These are phyloP conservation scores for Cercophora sp. DNA, from an alignment of 495 filamentous ascomycete species.

Conservation along the genomic window DNA sequence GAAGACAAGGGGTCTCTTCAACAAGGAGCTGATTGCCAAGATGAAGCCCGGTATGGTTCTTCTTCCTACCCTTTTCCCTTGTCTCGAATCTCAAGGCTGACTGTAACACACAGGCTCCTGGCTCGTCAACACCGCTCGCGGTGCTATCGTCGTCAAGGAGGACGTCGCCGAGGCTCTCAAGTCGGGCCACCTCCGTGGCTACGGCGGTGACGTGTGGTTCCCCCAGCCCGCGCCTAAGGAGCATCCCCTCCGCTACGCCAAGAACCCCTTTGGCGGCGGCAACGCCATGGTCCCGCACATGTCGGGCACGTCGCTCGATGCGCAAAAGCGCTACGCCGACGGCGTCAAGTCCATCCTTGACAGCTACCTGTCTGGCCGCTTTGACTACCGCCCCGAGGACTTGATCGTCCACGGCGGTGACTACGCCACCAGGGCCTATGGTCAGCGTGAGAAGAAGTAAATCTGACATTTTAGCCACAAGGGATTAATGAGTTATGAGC, in stretches of 20 bases:
- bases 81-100: too few species aligned
- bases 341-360: constrained; percentile 88
- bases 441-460: constrained; percentile 63
- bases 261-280: constrained; percentile 92
- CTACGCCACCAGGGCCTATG: constrained; percentile 95
- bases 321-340: constrained; percentile 88
- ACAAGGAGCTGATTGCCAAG: constrained; percentile 99
- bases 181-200: constrained; percentile 89
- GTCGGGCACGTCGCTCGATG: constrained; percentile 95
- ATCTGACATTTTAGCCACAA: not conserved
- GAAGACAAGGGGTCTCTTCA: constrained; percentile 93
- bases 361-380: constrained; percentile 78
- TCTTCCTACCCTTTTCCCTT: not conserved
- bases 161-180: constrained; percentile 94
- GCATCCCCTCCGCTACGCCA: constrained; percentile 86
- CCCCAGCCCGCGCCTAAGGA: constrained; percentile 90
- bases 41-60: constrained; percentile 82
- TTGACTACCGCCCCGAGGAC: constrained; percentile 87
- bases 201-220: constrained; percentile 87
- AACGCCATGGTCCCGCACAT: constrained; percentile 99
- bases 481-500: too few species aligned
- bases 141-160: constrained; percentile 98
- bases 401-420: constrained; percentile 89
- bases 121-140: constrained; percentile 98
- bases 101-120: constrained; percentile 60